Conservation (phyloP, 352 stramenopile species). For the Phytophthora cryptogea region DNA sequence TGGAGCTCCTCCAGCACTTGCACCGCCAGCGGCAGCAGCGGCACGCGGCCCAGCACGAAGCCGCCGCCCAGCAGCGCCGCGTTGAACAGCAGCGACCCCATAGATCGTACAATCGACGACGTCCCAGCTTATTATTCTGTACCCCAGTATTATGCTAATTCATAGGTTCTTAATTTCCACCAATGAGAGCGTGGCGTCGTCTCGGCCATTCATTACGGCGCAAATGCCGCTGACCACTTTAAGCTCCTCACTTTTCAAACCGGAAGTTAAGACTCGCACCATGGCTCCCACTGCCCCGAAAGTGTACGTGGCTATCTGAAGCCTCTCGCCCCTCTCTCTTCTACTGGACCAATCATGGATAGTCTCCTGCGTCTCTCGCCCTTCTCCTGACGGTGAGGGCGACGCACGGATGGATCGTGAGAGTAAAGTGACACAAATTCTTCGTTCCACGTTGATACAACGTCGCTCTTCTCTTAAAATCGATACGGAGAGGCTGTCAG, state of each 20-base stretch:
- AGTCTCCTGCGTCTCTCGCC: conserved; percentile 47
- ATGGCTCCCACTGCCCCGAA: conserved; percentile 81
- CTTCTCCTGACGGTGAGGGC: conserved; percentile 4
- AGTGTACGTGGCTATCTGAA: conserved; percentile 68
- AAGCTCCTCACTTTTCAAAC: conserved; percentile 84
- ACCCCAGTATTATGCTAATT: neutral
- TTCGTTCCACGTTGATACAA: neutral
- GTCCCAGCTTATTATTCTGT: neutral
- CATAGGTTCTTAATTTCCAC: conserved; percentile 29
- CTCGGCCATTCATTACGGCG: conserved; percentile 37
- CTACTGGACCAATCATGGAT: conserved; percentile 40
- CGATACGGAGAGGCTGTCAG: conserved; percentile 51
- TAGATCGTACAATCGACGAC: conserved; percentile 8
- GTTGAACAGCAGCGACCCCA: conserved; percentile 66
- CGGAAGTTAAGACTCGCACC: conserved; percentile 74
- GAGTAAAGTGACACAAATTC: conserved; percentile 63
- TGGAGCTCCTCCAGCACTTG: conserved; percentile 55
- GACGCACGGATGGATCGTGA: conserved; percentile 78
- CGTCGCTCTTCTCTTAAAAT: conserved; percentile 84
- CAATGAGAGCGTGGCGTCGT: conserved; percentile 27
- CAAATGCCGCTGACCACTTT: neutral
- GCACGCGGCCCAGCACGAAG: conserved; percentile 65
- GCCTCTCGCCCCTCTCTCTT: conserved; percentile 4
- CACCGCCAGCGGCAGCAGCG: conserved; percentile 49
- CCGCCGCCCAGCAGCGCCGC: conserved; percentile 62